phyloP scores from a whole-genome alignment of 371 early-diverging fungal species.

The Syncephalastrum monosporum region DNA sequence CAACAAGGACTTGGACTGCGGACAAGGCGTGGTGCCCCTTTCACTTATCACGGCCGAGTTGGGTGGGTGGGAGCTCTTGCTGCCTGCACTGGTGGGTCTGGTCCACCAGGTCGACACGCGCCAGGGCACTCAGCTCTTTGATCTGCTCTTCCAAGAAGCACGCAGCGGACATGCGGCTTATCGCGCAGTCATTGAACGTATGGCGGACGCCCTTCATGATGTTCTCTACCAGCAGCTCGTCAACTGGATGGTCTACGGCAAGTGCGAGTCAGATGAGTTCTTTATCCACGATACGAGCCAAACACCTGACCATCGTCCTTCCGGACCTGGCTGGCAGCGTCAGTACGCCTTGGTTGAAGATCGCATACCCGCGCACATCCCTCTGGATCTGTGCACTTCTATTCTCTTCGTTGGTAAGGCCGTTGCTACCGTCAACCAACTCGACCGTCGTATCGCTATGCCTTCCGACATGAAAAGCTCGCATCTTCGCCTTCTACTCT shows the following conservation, averaged over 20 bases:
- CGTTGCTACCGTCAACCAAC: conserved; percentile 54
- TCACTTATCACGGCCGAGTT: conserved; percentile 42
- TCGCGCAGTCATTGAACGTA: conserved; percentile 47
- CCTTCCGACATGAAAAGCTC: conserved; percentile 43
- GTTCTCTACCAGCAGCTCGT: conserved; percentile 69
- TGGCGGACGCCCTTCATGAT: conserved; percentile 52
- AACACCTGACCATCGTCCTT: background rate
- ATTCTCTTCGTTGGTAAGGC: conserved; percentile 79
- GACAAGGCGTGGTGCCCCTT: conserved; percentile 46
- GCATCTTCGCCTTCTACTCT: conserved; percentile 38
- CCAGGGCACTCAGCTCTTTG: conserved; percentile 55
- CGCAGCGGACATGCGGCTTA: conserved; percentile 60
- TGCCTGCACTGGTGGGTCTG: conserved; percentile 44
- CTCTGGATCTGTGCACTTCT: conserved; percentile 49
- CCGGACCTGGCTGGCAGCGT: conserved; percentile 45
- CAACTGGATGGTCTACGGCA: conserved; percentile 76
- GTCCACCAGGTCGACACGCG: conserved; percentile 26
- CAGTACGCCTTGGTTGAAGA: conserved; percentile 49
- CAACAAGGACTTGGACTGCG: conserved; percentile 44
- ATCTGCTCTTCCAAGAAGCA: conserved; percentile 55
- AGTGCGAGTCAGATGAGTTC: conserved; percentile 60
- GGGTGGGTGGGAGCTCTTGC: conserved; percentile 37
- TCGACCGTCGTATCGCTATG: conserved; percentile 24
- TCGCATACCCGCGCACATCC: conserved; percentile 55
- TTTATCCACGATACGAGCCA: conserved; percentile 45